Evolutionary conservation across 305 asterid species (phyloP).

Genomic region (Solanum hybrid): DNA sequence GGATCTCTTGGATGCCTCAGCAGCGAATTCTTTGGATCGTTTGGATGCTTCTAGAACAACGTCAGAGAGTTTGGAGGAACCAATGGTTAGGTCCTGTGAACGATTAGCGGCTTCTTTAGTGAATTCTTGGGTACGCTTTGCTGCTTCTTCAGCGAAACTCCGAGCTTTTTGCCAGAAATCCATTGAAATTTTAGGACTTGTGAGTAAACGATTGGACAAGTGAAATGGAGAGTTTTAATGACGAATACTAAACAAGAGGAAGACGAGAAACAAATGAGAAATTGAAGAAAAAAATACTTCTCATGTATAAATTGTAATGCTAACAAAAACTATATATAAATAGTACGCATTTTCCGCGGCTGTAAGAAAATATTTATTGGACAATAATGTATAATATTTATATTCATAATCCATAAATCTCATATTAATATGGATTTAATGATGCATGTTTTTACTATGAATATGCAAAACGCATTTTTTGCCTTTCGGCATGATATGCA

Average conservation of each 20-base stretch:
- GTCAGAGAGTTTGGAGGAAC: slow-evolving; percentile 56
- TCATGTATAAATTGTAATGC: background rate
- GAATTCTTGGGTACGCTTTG: slow-evolving; percentile 68
- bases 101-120: slow-evolving; percentile 34
- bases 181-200: slow-evolving; percentile 19
- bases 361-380: background rate
- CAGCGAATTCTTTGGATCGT: slow-evolving; percentile 44
- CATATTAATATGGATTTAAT: too few species aligned
- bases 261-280: background rate
- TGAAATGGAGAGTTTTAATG: background rate
- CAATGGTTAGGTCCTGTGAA: slow-evolving; percentile 24
- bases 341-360: background rate
- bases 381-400: too few species aligned
- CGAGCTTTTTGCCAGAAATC: slow-evolving; percentile 89
- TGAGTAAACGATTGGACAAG: background rate
- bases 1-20: slow-evolving; percentile 53
- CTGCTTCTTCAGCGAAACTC: slow-evolving; percentile 78
- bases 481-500: too few species aligned
- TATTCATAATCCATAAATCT: background rate
- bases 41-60: slow-evolving; percentile 80
- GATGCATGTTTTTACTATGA: too few species aligned
- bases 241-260: background rate
- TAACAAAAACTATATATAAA: background rate
- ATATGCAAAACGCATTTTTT: too few species aligned
- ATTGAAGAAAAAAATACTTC: background rate